These are phyloP conservation scores for Ceratocystis destructans DNA, from an alignment of 2,329 filamentous ascomycete species.

Conservation along the genomic window DNA sequence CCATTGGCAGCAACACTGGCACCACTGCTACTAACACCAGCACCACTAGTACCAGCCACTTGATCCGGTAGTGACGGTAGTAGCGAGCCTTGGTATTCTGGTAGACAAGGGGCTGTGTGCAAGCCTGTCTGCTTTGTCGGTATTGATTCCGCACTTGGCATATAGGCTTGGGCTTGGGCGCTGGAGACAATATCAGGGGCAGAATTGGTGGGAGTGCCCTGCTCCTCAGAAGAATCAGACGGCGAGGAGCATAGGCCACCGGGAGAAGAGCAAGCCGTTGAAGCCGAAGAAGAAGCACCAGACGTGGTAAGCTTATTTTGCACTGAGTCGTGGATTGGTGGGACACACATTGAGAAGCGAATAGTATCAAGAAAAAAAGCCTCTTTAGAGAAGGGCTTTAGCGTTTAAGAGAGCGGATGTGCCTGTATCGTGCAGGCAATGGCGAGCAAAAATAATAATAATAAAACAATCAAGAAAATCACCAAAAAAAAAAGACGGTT, in stretches of 20 bases:
- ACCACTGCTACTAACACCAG: too few relatives aligned
- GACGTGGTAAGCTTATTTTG: slow-evolving; percentile 8
- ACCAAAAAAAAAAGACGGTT: background rate
- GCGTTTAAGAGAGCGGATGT: background rate
- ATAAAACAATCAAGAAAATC: too few relatives aligned
- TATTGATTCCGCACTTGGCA: background rate
- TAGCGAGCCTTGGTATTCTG: background rate
- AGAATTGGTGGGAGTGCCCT: background rate
- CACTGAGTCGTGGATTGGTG: slow-evolving; percentile 8
- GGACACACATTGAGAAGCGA: slow-evolving; percentile 14
- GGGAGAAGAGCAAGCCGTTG: background rate
- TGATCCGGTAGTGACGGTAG: background rate
- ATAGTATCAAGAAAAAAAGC: background rate
- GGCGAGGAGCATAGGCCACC: background rate
- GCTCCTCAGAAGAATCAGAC: background rate
- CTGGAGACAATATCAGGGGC: background rate
- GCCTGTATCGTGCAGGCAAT: background rate
- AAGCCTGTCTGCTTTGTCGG: background rate
- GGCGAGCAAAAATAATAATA: background rate
- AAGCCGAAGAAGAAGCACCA: background rate
- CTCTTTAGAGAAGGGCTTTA: background rate
- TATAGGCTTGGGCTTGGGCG: background rate
- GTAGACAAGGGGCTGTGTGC: background rate
- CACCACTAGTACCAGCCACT: background rate
- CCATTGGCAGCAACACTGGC: too few relatives aligned